Evolutionary conservation across 2,329 filamentous ascomycete genomes (phyloP).

Genomic region (Coniella vitis): DNA sequence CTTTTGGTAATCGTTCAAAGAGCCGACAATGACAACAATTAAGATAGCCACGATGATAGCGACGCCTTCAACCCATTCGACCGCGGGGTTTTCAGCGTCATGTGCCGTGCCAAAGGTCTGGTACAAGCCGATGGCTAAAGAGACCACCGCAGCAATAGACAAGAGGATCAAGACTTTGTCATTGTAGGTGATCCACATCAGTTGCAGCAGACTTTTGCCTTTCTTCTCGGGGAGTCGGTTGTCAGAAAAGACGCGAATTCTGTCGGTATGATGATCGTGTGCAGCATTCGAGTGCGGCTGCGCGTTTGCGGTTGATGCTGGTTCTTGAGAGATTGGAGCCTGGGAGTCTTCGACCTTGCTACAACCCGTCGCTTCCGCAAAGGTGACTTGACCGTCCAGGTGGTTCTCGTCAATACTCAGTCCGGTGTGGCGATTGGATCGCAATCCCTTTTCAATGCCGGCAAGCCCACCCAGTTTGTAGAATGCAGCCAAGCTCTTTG

Average conservation of each 20-base stretch:
- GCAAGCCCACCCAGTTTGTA: slow-evolving; percentile 70
- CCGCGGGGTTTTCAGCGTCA: slow-evolving; percentile 40
- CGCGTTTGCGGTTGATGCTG: slow-evolving; percentile 13
- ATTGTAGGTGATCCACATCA: slow-evolving; percentile 80
- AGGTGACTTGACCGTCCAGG: slow-evolving; percentile 60
- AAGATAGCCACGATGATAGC: slow-evolving; percentile 75
- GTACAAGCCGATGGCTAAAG: slow-evolving; percentile 68
- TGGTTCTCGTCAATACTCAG: slow-evolving; percentile 68
- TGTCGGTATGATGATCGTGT: slow-evolving; percentile 47
- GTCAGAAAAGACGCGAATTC: slow-evolving; percentile 64
- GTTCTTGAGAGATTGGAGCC: slow-evolving; percentile 20
- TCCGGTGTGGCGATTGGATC: slow-evolving; percentile 64
- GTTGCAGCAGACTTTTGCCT: slow-evolving; percentile 62
- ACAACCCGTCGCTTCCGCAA: slow-evolving; percentile 57
- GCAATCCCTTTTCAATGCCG: slow-evolving; percentile 73
- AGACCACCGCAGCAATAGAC: slow-evolving; percentile 64
- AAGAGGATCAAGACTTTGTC: slow-evolving; percentile 73
- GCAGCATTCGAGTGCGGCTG: background rate
- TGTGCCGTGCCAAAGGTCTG: slow-evolving; percentile 61
- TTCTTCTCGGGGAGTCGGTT: slow-evolving; percentile 70
- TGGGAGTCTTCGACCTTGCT: slow-evolving; percentile 28
- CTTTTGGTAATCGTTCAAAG: slow-evolving; percentile 74
- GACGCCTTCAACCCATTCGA: slow-evolving; percentile 77
- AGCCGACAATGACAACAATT: slow-evolving; percentile 71
- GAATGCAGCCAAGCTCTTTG: slow-evolving; percentile 78